Percentiles rank a stretch among this genome's conserved stretches.
Evolutionary conservation across 371 early-diverging fungal genomes (phyloP).

Genomic region (Rhizomucor miehei): DNA sequence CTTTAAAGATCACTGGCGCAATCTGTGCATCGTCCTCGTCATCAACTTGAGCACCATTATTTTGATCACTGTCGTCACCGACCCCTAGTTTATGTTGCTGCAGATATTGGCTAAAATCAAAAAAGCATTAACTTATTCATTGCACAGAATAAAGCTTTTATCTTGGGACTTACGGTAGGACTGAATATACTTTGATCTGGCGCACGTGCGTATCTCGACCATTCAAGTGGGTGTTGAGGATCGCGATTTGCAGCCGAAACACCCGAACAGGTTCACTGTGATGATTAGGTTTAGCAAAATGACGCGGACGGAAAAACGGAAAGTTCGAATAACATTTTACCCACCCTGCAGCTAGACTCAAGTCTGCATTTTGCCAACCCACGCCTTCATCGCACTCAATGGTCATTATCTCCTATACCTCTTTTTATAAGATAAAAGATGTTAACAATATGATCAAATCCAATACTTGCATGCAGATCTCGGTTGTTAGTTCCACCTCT

Average conservation of each 20-base stretch:
- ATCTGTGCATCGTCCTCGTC: too few relatives aligned
- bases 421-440: not conserved
- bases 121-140: too few relatives aligned
- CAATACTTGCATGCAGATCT: constrained; percentile 43
- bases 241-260: constrained; percentile 69
- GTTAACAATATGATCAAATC: too few relatives aligned
- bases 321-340: constrained; percentile 1
- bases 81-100: too few relatives aligned
- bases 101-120: too few relatives aligned
- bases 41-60: too few relatives aligned
- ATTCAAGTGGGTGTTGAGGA: constrained; percentile 85
- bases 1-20: too few relatives aligned
- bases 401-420: constrained; percentile 44
- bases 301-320: not conserved
- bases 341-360: constrained; percentile 56
- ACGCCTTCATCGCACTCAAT: constrained; percentile 63
- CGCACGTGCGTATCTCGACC: constrained; percentile 93
- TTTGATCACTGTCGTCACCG: too few relatives aligned
- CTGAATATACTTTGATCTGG: constrained; percentile 66
- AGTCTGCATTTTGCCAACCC: constrained; percentile 69
- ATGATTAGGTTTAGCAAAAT: too few relatives aligned
- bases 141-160: too few relatives aligned
- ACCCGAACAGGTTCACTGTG: constrained; percentile 52
- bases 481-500: constrained; percentile 73
- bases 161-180: constrained; percentile 42